Evolutionary conservation across 495 filamentous ascomycete species (phyloP).

Genomic region (Pyrenula massariospora): DNA sequence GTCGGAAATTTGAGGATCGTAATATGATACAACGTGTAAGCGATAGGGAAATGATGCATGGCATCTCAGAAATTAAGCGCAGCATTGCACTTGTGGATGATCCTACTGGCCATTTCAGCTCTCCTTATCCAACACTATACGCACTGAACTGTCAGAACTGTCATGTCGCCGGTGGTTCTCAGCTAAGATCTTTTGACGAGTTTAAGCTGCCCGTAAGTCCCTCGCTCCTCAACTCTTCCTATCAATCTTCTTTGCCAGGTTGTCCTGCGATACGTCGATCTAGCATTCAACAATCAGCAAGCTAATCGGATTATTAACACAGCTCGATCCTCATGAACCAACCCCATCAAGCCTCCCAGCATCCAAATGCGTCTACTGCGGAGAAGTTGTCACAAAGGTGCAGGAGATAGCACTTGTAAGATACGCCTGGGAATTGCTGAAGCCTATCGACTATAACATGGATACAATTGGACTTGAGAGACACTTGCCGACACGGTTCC

Average conservation of each 20-base stretch:
- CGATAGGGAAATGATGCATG: constrained; percentile 19
- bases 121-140: constrained; percentile 16
- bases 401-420: constrained; percentile 18
- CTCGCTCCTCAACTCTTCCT: neutral
- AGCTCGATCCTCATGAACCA: constrained; percentile 8
- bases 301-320: neutral
- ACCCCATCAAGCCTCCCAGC: constrained; percentile 11
- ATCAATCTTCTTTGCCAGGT: neutral
- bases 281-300: too few relatives aligned
- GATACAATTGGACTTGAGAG: constrained; percentile 23
- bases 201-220: constrained; percentile 12
- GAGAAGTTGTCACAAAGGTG: constrained; percentile 13
- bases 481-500: constrained; percentile 19
- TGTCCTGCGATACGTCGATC: too few relatives aligned
- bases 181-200: constrained; percentile 10
- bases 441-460: constrained; percentile 17
- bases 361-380: constrained; percentile 15
- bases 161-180: constrained; percentile 19
- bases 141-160: constrained; percentile 17
- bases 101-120: constrained; percentile 12
- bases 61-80: constrained; percentile 15
- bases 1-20: constrained; percentile 13
- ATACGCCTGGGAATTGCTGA: constrained; percentile 18
- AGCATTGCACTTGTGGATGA: constrained; percentile 19
- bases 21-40: constrained; percentile 19